phyloP scores from a whole-genome alignment of 495 filamentous ascomycete species.

The Aspergillus mulundensis region DNA sequence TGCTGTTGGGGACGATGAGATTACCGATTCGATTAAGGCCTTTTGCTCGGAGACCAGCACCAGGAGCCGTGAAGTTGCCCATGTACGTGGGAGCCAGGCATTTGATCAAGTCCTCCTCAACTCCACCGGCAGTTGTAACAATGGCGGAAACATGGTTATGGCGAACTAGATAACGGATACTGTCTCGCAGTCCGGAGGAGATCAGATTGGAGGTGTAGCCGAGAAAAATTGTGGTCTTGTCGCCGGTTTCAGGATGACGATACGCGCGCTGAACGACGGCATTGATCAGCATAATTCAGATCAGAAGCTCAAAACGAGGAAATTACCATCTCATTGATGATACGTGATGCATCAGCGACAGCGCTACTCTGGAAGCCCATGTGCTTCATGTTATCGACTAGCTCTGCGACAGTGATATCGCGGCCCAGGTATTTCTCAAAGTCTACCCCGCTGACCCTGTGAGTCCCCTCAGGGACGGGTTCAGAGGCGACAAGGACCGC shows the following conservation, averaged over 20 bases:
- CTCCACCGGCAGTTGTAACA: conserved; percentile 92
- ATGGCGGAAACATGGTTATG: conserved; percentile 87
- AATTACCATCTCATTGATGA: conserved; percentile 90
- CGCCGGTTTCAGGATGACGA: conserved; percentile 65
- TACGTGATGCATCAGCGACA: conserved; percentile 75
- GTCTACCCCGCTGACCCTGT: conserved; percentile 79
- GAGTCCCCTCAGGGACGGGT: conserved; percentile 68
- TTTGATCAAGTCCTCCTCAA: conserved; percentile 98
- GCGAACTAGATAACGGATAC: conserved; percentile 85
- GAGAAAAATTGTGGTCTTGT: conserved; percentile 86
- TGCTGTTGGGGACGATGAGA: conserved; percentile 90
- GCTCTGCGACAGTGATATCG: conserved; percentile 76
- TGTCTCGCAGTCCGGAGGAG: conserved; percentile 88
- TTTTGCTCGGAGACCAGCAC: conserved; percentile 69
- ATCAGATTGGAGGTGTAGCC: conserved; percentile 97
- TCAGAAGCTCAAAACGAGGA: not conserved
- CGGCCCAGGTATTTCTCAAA: conserved; percentile 74
- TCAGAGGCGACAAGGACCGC: conserved; percentile 88
- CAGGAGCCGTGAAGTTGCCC: conserved; percentile 71
- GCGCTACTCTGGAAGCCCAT: conserved; percentile 93
- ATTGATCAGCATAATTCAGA: not conserved
- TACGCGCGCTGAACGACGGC: conserved; percentile 57
- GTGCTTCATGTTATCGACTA: conserved; percentile 73
- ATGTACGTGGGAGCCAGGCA: conserved; percentile 92
- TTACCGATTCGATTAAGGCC: conserved; percentile 96